Evolutionary conservation across 2,329 filamentous ascomycete species (phyloP).

Genomic region (Ceratocystis smalleyi): DNA sequence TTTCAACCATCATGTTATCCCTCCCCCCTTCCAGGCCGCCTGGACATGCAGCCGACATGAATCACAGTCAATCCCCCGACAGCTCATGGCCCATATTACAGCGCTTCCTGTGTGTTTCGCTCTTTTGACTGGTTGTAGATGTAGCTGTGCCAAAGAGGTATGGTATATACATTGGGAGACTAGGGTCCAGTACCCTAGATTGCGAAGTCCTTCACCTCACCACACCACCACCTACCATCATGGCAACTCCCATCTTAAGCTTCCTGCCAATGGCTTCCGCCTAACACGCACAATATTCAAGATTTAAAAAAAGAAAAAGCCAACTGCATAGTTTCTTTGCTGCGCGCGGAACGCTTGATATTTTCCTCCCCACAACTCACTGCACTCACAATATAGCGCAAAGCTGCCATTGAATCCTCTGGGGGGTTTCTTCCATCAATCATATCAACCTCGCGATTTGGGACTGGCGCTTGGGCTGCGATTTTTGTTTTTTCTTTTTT

Average conservation of each 20-base stretch:
- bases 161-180: too few relatives aligned
- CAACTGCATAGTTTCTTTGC: background rate
- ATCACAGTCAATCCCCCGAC: too few relatives aligned
- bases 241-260: background rate
- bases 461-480: conserved; percentile 3
- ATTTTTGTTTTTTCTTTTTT: background rate
- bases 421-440: background rate
- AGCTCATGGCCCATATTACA: too few relatives aligned
- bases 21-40: too few relatives aligned
- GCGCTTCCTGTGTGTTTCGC: too few relatives aligned
- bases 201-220: background rate
- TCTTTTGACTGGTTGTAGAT: too few relatives aligned
- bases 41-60: too few relatives aligned
- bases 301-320: background rate
- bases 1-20: too few relatives aligned
- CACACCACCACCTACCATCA: background rate
- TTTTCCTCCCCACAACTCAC: background rate
- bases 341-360: background rate
- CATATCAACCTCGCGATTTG: background rate
- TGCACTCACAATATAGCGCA: background rate
- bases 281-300: background rate
- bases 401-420: background rate
- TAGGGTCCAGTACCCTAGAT: too few relatives aligned
- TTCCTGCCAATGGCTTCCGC: background rate
- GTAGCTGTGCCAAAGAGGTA: too few relatives aligned